phyloP scores from a whole-genome alignment of 805 yeast species.

The Candida ponderosae region DNA sequence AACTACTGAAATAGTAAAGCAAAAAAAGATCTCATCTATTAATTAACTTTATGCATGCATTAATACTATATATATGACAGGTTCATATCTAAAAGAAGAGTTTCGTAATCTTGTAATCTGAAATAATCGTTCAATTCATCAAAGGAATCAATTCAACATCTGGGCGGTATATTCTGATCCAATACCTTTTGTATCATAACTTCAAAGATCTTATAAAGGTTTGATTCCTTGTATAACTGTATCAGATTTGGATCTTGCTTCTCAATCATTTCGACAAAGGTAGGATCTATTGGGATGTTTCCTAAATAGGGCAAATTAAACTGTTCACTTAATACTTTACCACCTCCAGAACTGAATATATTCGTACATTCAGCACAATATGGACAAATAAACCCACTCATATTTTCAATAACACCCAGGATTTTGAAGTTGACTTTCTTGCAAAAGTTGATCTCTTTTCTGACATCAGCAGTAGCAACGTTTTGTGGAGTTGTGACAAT shows the following conservation, averaged over 20 bases:
- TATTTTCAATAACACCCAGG: constrained; percentile 87
- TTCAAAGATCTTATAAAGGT: constrained; percentile 33
- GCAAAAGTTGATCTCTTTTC: constrained; percentile 90
- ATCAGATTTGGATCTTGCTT: constrained; percentile 28
- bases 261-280: constrained; percentile 84
- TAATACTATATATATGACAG: too few relatives aligned
- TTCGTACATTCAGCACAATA: constrained; percentile 87
- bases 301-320: constrained; percentile 68
- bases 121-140: too few relatives aligned
- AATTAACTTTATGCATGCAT: neutral
- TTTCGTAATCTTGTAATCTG: too few relatives aligned
- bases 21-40: neutral
- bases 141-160: constrained; percentile 4
- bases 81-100: too few relatives aligned
- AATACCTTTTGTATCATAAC: constrained; percentile 34
- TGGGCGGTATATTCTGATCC: constrained; percentile 18
- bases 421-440: constrained; percentile 72
- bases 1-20: neutral
- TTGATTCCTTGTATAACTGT: constrained; percentile 26
- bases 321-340: constrained; percentile 57
- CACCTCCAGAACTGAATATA: constrained; percentile 93
- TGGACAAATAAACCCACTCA: constrained; percentile 97
- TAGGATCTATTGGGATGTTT: constrained; percentile 88
- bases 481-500: constrained; percentile 95
- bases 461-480: constrained; percentile 89